Base-by-base conservation (phyloP, 1,284 basidiomycete genomes). In the Blastosporella zonata region DNA sequence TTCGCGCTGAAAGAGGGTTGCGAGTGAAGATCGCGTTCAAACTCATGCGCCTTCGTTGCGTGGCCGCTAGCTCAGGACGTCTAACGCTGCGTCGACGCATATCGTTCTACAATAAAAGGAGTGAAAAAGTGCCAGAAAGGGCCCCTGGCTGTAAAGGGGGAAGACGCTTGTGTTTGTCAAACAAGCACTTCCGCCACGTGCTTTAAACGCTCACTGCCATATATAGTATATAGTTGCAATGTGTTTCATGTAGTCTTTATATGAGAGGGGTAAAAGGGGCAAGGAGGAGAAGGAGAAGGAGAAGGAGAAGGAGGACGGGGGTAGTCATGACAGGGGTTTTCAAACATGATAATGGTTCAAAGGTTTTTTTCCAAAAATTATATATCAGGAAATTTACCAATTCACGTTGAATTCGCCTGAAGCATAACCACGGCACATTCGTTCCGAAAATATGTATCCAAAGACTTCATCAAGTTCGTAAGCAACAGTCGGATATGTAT, bases 21-120 rank as follows among this genome's bases (percentile, higher is more conserved):
- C 63, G 63, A 44, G 25, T 38, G 39, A 69, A 61, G 25, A 70
- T 59, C 3, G 59, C 55, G 49, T 59, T 66, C 55, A 68, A 58
- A 38, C 65, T 66, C 8, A 49, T 29, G 29, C 64, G 59, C 31
- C 69, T 60, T 7, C 66, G 63, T 41, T 51, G 57, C 13, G 58
- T 28, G 34, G 47, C 46, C 2, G 34, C 39, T 10, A 46, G 45
- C 48, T 49, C 44, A 10, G 49, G 49, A 22, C 34, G 42, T 21
- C 46, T 45, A 17, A 35, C 25, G 28, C 33, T 37, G 13, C n/a
- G 17, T 29, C 43, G 43, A 22, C 38, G 52, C 49, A 47, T 50
- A 8, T 28, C 36, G 33, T 29, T 10, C 34, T 33, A n/a, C 23
- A 7, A 21, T 21, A 20, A 25, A 13, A 18, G 18, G 13, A 41